Evolutionary conservation across 1,284 basidiomycete species (phyloP), one percentile per base, ranked within the genome.

Genomic region (Apiotrichum brassicae): DNA sequence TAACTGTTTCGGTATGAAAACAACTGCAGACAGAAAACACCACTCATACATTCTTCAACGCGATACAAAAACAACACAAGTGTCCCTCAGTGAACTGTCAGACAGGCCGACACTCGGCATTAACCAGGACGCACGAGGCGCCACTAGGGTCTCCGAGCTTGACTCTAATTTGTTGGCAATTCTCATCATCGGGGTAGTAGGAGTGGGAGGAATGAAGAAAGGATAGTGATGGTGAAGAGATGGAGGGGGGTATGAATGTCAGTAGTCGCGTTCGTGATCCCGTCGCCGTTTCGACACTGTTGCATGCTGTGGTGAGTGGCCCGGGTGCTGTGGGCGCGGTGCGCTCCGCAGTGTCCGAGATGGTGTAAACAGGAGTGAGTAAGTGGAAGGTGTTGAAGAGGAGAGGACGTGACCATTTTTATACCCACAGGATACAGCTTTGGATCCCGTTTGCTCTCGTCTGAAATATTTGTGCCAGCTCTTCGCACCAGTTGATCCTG

Each of bases 121-220:
- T 49, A 52, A 54, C 56, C 53, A 54, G 56, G 43, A 54, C 53
- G 25, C 18, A 51, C 26, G 22, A 42, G 46, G 28, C 43, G 48
- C 48, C 37, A 56, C 54, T 56, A 56, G 53, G 56, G 56, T 58
- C 53, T 58, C 49, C 50, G 56, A 58, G 56, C 56, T 58, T 58
- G 56, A 58, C 56, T 58, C 56, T 58, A 58, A 37, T 54, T 37
- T 58, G 56, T 58, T 58, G 56, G 56, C 56, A 58, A 58, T 49
- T 58, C 56, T 58, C 56, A 58, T 58, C 56, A 58, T 47, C 23
- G 55, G 55, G n/a, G n/a, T n/a, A n/a, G 49, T 18, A 20, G 43
- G 26, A 19, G 33, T 13, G 23, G 11, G 32, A 26, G 23, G 20
- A 24, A 38, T 26, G 46, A 37, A 16, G 30, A 2, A 20, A 6